Evolutionary conservation across 208 protist species (phyloP).

Genomic region (Crithidia fasciculata): DNA sequence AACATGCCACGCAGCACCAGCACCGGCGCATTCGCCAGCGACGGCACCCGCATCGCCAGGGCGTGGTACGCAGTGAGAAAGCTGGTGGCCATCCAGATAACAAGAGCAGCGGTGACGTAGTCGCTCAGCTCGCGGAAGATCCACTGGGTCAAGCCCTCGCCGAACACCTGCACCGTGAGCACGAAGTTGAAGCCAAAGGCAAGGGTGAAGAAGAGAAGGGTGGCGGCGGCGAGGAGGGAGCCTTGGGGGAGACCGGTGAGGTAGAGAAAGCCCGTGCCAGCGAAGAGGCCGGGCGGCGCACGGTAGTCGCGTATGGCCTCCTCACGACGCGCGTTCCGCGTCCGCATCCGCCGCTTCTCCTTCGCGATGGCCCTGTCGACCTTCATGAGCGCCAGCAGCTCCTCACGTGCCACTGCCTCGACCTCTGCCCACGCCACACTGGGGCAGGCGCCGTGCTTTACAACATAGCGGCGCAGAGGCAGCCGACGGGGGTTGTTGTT

Average conservation of each 20-base stretch:
- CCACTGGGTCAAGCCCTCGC: neutral
- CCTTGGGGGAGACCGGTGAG: slow-evolving; percentile 55
- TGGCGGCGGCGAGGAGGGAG: slow-evolving; percentile 51
- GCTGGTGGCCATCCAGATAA: neutral
- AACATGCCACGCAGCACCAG: slow-evolving; percentile 17
- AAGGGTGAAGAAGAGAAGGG: slow-evolving; percentile 37
- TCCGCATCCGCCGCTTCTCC: slow-evolving; percentile 30
- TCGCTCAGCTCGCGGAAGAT: neutral
- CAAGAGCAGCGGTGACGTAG: neutral
- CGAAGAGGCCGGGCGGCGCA: slow-evolving; percentile 42
- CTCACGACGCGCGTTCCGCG: slow-evolving; percentile 12
- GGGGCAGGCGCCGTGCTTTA: slow-evolving; percentile 38
- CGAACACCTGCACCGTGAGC: neutral
- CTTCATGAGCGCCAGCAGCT: slow-evolving; percentile 59
- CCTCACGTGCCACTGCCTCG: slow-evolving; percentile 43
- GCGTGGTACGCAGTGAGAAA: slow-evolving; percentile 12
- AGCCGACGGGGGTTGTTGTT: slow-evolving; percentile 66
- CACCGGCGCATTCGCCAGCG: slow-evolving; percentile 8
- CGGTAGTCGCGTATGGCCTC: slow-evolving; percentile 33
- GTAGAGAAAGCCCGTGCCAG: slow-evolving; percentile 57
- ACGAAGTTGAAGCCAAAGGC: slow-evolving; percentile 1
- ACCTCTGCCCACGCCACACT: slow-evolving; percentile 53
- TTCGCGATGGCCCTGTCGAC: slow-evolving; percentile 44
- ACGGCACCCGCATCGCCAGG: slow-evolving; percentile 48
- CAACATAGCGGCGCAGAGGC: slow-evolving; percentile 59